A percentile compares a stretch with the other conserved stretches of the same genome.
These are phyloP conservation scores for Cryptosporidium canis DNA, from an alignment of 169 alveolate species.

Conservation along the genomic window DNA sequence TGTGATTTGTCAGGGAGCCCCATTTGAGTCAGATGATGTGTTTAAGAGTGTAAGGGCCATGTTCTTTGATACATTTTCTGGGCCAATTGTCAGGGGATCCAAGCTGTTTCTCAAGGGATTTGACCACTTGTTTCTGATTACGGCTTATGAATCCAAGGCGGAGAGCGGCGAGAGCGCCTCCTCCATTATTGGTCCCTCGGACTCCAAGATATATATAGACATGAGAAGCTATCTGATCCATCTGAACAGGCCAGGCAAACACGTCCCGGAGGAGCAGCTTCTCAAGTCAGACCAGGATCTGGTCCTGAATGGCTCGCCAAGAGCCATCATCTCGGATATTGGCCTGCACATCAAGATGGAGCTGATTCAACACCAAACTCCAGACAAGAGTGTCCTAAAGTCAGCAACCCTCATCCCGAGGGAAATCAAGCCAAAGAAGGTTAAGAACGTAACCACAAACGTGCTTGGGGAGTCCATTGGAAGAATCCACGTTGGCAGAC, in stretches of 20 bases:
- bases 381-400: conserved; percentile 25
- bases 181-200: background rate
- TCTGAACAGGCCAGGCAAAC: conserved; percentile 6
- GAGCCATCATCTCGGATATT: conserved; percentile 4
- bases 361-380: conserved; percentile 8
- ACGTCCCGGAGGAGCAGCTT: background rate
- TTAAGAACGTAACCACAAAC: conserved; percentile 51
- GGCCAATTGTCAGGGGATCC: conserved; percentile 56
- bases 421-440: conserved; percentile 36
- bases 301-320: conserved; percentile 24
- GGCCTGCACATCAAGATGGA: conserved; percentile 49
- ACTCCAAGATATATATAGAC: conserved; percentile 21
- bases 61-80: conserved; percentile 61
- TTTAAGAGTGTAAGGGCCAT: conserved; percentile 35
- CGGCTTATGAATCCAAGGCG: conserved; percentile 24
- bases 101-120: conserved; percentile 43
- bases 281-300: conserved; percentile 9
- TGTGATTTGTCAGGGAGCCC: conserved; percentile 68
- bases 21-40: conserved; percentile 52
- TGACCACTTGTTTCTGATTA: conserved; percentile 47
- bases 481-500: conserved; percentile 68
- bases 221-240: conserved; percentile 36
- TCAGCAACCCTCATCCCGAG: conserved; percentile 27
- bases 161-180: background rate
- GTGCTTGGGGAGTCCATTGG: conserved; percentile 57